Evolutionary conservation across 768 basidiomycete genomes (phyloP), one percentile per base, ranked within the genome.

Genomic region (Lactarius quietus): DNA sequence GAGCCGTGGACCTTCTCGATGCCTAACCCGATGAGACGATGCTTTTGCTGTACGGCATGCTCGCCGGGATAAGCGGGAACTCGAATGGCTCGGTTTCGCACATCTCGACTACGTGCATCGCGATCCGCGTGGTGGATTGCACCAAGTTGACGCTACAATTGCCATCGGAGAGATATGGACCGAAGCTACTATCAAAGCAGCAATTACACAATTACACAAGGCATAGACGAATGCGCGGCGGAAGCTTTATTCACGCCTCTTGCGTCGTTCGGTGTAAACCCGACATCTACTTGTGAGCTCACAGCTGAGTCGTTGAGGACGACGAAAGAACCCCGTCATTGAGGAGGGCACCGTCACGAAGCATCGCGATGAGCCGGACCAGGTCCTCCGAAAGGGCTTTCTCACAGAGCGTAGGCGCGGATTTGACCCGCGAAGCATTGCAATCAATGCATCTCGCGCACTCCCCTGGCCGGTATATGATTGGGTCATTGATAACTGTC

Each of bases 191-290:
- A 10, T 78, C 77, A 33, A 74, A 71, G 1, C 73, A 73, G 73
- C 88, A 88, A 39, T 87, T 80, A 4, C 82, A 79, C 88, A 88
- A 39, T 87, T 80, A 4, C 82, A 79, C 72, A 88, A 78, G 65
- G 83, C 80, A 68, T 92, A 92, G 20, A 89, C 84, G 65, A 74
- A 85, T 1, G 81, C 81, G 45, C 84, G 80, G 84, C 81, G 8
- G 73, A 72, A 8, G 78, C 76, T 9, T 80, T 77, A n/a, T 69
- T 71, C 28, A 63, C 64, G 6, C 55, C 68, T 45, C 63, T 72
- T n/a, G 74, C 59, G 65, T 89, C 87, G 9, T 59, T 64, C 8
- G 70, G 70, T 0, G 86, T 86, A 28, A 87, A 68, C 5, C 88
- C 88, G 69, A 79, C 84, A 69, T 81, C 78, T 6, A 82, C 79